Evolutionary conservation across 2,329 filamentous ascomycete genomes (phyloP).

Genomic region (Apiospora hydei): DNA sequence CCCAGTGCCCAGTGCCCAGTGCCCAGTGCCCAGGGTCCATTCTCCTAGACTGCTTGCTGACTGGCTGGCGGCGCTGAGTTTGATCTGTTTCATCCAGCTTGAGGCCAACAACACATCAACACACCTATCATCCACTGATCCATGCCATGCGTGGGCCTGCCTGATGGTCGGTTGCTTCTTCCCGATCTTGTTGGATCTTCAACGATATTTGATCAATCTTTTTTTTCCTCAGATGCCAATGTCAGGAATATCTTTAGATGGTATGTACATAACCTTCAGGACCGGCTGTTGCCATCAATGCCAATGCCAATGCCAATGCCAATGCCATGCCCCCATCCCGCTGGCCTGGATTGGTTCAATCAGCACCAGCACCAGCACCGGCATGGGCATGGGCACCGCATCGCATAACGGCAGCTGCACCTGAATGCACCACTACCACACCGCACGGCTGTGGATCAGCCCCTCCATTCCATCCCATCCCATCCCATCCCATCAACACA

Average conservation of each 20-base stretch:
- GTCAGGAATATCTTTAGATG: neutral
- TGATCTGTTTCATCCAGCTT: conserved; percentile 16
- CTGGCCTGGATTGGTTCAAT: neutral
- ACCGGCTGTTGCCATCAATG: conserved; percentile 1
- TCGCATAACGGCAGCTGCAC: conserved; percentile 17
- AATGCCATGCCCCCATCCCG: neutral
- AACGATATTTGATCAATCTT: neutral
- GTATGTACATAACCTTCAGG: neutral
- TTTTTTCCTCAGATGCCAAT: neutral
- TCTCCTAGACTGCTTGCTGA: conserved; percentile 14
- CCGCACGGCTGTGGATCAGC: conserved; percentile 13
- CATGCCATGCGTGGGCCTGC: neutral
- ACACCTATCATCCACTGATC: conserved; percentile 2
- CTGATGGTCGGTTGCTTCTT: neutral
- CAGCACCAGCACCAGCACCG: neutral
- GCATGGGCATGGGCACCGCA: neutral
- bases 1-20: too few species aligned
- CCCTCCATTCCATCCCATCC: conserved; percentile 11
- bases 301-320: too few species aligned
- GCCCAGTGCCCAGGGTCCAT: too few species aligned
- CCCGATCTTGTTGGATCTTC: neutral
- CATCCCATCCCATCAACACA: neutral
- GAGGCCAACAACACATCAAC: conserved; percentile 3
- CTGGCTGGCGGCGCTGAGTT: conserved; percentile 1
- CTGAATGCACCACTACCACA: conserved; percentile 17